Evolutionary conservation across 495 filamentous ascomycete species (phyloP).

Genomic region (Penicillium fimorum): DNA sequence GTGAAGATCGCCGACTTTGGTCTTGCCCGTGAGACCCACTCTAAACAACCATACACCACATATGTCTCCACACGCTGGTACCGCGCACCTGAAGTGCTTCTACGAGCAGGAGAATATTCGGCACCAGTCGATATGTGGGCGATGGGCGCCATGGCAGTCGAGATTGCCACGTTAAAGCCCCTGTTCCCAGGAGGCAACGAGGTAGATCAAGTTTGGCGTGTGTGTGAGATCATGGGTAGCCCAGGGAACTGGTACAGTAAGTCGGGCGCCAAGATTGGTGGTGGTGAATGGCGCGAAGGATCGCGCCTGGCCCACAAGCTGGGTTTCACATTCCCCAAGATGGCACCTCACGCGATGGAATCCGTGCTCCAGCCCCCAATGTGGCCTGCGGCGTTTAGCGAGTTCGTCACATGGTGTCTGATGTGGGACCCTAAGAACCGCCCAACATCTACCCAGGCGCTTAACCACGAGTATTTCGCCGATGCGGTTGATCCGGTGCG

Average conservation of each 20-base stretch:
- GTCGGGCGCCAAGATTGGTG: slow-evolving; percentile 79
- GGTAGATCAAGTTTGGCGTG: slow-evolving; percentile 98
- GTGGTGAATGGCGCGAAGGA: slow-evolving; percentile 97
- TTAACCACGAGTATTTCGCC: slow-evolving; percentile 93
- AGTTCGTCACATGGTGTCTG: slow-evolving; percentile 97
- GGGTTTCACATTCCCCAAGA: slow-evolving; percentile 98
- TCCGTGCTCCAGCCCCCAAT: slow-evolving; percentile 85
- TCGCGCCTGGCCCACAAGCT: slow-evolving; percentile 89
- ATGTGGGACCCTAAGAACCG: slow-evolving; percentile 98
- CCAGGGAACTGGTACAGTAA: slow-evolving; percentile 98
- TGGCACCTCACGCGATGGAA: slow-evolving; percentile 97
- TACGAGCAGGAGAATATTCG: slow-evolving; percentile 95
- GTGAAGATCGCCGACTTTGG: slow-evolving; percentile 99
- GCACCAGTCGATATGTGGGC: slow-evolving; percentile 99
- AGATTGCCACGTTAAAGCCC: slow-evolving; percentile 95
- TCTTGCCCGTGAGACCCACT: slow-evolving; percentile 94
- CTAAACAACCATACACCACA: slow-evolving; percentile 93
- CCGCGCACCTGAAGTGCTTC: slow-evolving; percentile 90
- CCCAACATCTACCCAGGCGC: slow-evolving; percentile 90
- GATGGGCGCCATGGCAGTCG: slow-evolving; percentile 98
- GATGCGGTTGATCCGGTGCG: slow-evolving; percentile 92
- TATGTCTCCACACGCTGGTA: slow-evolving; percentile 99
- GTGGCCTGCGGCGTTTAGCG: slow-evolving; percentile 83
- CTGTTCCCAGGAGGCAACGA: slow-evolving; percentile 97
- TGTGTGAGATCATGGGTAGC: slow-evolving; percentile 99